Evolutionary conservation across 257 asterid species (phyloP).

Genomic region (Nicotiana tomentosiformis): DNA sequence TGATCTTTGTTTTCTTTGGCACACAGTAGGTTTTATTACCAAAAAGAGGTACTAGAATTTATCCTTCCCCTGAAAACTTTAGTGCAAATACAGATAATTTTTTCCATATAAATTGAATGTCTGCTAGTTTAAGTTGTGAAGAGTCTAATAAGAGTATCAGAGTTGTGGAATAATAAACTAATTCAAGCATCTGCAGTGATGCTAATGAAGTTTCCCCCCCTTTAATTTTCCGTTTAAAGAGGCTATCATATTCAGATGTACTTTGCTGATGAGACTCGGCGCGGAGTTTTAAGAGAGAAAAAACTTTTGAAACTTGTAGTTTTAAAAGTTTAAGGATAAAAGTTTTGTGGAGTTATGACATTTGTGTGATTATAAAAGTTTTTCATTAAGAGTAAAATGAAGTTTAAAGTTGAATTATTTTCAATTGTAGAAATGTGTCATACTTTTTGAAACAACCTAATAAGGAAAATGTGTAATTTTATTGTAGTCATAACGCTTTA

Average conservation of each 20-base stretch:
- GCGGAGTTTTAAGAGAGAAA: too few species aligned
- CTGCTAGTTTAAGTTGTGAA: background rate
- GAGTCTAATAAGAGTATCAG: background rate
- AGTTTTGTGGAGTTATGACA: too few species aligned
- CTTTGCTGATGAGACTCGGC: background rate
- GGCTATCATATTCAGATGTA: background rate
- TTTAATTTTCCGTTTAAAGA: background rate
- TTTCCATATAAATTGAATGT: background rate
- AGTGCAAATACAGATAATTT: background rate
- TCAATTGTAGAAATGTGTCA: too few species aligned
- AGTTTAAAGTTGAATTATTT: too few species aligned
- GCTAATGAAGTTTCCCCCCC: background rate
- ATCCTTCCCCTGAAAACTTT: background rate
- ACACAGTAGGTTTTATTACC: background rate
- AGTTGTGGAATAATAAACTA: background rate
- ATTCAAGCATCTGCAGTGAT: background rate
- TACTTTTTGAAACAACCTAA: too few species aligned
- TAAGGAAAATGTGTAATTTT: too few species aligned
- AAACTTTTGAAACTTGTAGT: too few species aligned
- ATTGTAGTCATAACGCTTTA: background rate
- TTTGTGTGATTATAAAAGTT: too few species aligned
- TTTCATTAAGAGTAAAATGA: too few species aligned
- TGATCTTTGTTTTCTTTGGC: background rate
- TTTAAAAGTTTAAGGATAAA: too few species aligned
- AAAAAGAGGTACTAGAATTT: background rate